Conservation (phyloP, 1,284 basidiomycete species). For the Singerocomus inundabilis region DNA sequence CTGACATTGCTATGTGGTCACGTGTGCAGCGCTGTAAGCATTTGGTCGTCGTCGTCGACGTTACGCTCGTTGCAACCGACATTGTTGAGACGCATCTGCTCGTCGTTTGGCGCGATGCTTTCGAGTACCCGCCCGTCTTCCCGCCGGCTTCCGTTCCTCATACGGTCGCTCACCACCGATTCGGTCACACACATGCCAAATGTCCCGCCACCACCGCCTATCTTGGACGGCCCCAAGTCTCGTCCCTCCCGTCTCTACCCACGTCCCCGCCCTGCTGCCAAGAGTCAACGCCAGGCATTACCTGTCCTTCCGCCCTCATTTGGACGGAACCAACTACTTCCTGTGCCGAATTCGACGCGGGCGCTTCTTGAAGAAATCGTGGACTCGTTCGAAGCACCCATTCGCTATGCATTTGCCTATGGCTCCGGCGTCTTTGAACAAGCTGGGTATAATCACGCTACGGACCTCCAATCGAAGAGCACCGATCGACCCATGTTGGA, state of each 20-base stretch:
- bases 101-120: conserved; percentile 26
- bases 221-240: conserved; percentile 20
- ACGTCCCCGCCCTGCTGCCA: conserved; percentile 50
- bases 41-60: neutral
- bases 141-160: conserved; percentile 17
- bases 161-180: conserved; percentile 30
- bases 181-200: conserved; percentile 21
- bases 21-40: conserved; percentile 9
- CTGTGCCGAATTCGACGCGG: conserved; percentile 73
- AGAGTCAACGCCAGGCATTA: conserved; percentile 41
- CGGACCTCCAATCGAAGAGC: conserved; percentile 22
- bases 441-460: conserved; percentile 56
- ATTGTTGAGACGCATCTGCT: conserved; percentile 11
- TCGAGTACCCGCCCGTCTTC: conserved; percentile 15
- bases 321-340: conserved; percentile 78
- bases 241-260: conserved; percentile 37
- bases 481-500: conserved; percentile 81
- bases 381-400: conserved; percentile 76
- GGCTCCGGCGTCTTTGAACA: conserved; percentile 94
- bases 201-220: conserved; percentile 22
- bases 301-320: conserved; percentile 67
- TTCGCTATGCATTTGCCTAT: conserved; percentile 92
- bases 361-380: conserved; percentile 78
- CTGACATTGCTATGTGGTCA: conserved; percentile 3
- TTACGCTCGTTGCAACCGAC: conserved; percentile 5